Percentiles rank a stretch among this genome's conserved stretches.
Evolutionary conservation across 1,284 basidiomycete genomes (phyloP).

Genomic region (Paramarasmius palmivorus): DNA sequence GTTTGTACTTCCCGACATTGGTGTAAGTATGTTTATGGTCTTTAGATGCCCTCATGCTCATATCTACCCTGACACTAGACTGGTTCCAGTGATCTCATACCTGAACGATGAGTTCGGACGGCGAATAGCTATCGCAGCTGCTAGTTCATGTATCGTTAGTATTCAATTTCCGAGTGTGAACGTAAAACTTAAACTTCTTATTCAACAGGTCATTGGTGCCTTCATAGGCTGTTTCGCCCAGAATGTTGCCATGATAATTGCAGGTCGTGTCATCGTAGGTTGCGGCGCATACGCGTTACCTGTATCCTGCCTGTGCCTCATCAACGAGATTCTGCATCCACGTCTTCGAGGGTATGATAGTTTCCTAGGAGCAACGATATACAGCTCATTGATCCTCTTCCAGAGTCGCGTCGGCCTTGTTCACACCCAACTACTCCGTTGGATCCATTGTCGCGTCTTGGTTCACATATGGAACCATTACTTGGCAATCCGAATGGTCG

Average conservation of each 20-base stretch:
- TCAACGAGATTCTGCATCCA: conserved; percentile 14
- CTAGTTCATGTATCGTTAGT: conserved; percentile 11
- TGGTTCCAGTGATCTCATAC: conserved; percentile 11
- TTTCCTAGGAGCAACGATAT: background rate
- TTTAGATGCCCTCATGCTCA: background rate
- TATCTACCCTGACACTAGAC: background rate
- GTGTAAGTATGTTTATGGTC: conserved; percentile 6
- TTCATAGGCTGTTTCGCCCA: conserved; percentile 11
- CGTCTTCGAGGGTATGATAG: conserved; percentile 11
- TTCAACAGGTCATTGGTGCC: conserved; percentile 8
- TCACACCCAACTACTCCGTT: conserved; percentile 11
- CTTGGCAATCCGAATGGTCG: conserved; percentile 12
- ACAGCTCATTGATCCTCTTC: background rate
- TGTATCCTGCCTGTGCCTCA: conserved; percentile 13
- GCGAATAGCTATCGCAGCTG: conserved; percentile 8
- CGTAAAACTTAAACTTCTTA: background rate
- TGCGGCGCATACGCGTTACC: conserved; percentile 8
- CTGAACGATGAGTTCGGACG: conserved; percentile 12
- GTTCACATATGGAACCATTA: conserved; percentile 9
- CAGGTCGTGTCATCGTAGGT: conserved; percentile 13
- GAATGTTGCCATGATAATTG: conserved; percentile 11
- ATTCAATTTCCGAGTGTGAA: background rate
- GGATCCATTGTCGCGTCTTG: conserved; percentile 10
- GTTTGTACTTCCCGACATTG: conserved; percentile 10
- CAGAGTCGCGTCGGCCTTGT: conserved; percentile 11